Evolutionary conservation across 2,329 filamentous ascomycete species (phyloP), one percentile per base, ranked within the genome.

Genomic region (Albifimbria verrucaria): DNA sequence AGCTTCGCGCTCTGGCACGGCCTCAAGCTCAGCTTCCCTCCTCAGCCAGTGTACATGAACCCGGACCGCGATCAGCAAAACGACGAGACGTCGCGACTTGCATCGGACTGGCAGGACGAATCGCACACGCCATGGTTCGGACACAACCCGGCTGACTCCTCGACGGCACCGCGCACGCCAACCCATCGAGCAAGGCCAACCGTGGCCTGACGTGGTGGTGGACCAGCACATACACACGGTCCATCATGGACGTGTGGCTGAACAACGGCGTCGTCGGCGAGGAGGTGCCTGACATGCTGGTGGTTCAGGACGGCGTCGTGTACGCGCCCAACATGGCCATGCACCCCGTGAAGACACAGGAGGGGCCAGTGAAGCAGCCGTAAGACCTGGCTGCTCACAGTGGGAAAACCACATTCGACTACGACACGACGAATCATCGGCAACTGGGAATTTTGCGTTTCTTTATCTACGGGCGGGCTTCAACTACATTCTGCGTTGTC

Each of bases 1-100:
- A 63, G 62, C 24, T 72, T 67, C 50, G 70, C 70, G 10, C 57
- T 71, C 2, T 73, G 68, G 68, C 66, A 70, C 52, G 70, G 70
- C 18, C 62, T 73, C 41, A 73, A 73, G 62, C 54, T 72, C 28
- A 66, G 64, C 55, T 67, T 67, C 53, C 65, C 70, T 20, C 71
- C 71, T 22, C 63, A 69, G 25, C 71, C 70, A 3, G 62, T 63
- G 1, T 73, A 65, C 57, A 65, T 65, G 55, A 59, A 59, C 45
- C 15, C 15, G 9, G 45, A 18, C 23, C 20, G 23, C 23, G 45
- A 48, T 24, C 7, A 15, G 9, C 26, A 32, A 7, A 32, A 32
- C 26, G 45, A 48, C 45, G 45, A 48, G 45, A 48, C 45, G 21
- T 48, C 45, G 22, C 45, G 45, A 6, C 22, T 28, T 6, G 9